Conservation (phyloP, 495 filamentous ascomycete species). For the Trichoderma gamsii region DNA sequence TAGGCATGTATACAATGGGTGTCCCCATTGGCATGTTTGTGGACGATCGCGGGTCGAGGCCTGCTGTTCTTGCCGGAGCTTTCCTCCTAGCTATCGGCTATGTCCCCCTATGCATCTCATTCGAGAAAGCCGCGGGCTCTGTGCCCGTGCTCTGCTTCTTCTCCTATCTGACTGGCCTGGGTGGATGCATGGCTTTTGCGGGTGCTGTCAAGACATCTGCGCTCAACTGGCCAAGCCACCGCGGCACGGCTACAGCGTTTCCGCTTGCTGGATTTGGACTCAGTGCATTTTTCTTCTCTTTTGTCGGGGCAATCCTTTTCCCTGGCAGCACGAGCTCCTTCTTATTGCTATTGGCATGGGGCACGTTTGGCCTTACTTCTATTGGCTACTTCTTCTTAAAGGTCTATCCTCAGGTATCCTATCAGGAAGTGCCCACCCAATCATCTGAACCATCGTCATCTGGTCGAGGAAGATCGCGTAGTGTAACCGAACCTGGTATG, state of each 20-base stretch:
- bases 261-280: conserved; percentile 88
- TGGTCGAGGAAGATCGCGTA: background rate
- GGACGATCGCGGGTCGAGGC: conserved; percentile 73
- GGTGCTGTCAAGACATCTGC: conserved; percentile 84
- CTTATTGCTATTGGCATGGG: conserved; percentile 69
- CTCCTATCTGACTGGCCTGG: conserved; percentile 75
- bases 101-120: conserved; percentile 66
- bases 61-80: conserved; percentile 67
- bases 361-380: conserved; percentile 71
- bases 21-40: conserved; percentile 86
- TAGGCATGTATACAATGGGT: conserved; percentile 91
- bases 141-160: conserved; percentile 72
- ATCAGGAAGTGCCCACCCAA: conserved; percentile 54
- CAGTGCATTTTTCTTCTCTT: conserved; percentile 93
- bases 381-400: conserved; percentile 74
- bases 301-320: conserved; percentile 68
- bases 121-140: conserved; percentile 56
- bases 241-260: conserved; percentile 91
- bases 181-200: conserved; percentile 80
- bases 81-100: conserved; percentile 70
- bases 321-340: conserved; percentile 77
- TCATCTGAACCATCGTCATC: background rate
- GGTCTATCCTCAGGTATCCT: conserved; percentile 61
- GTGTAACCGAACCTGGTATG: conserved; percentile 60
- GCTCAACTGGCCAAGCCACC: conserved; percentile 84